Base-by-base conservation (phyloP, 768 basidiomycete genomes). In the Gymnopilus junonius region DNA sequence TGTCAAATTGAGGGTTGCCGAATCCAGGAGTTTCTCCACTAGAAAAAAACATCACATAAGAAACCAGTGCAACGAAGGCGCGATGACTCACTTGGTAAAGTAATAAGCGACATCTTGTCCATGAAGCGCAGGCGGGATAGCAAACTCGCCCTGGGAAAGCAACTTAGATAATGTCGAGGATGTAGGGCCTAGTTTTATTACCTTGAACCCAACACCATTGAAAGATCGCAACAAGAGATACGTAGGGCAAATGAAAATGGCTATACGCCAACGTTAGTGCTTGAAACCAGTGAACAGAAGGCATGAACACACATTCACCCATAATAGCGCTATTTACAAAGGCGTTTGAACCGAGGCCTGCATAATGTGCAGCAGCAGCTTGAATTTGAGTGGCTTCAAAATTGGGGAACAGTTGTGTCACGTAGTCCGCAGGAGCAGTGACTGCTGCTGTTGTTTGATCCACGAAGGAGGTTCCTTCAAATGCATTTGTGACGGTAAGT, bases 191-290 rank as follows among this genome's bases (percentile, higher is more conserved):
- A 15, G 4, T 6, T 8, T 5, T 2, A 61, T 57, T 46, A 75
- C 80, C 72, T 81, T 81, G 69, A 74, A 80, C 1, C 72, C 65
- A 10, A 64, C 65, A 8, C 62, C 64, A 21, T 56, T 59, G 67
- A 81, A 80, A 14, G 79, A 76, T 10, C 65, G 63, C 34, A 81
- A 61, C 5, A 81, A 55, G 63, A 68, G 77, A 63, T 83, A 83
- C 0, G 80, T 80, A 0, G 83, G 83, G 59, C 82, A 85, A 23
- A 76, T 74, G 48, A 83, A 82, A 39, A 83, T 82, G 4, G 81
- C 83, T 79, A n/a, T n/a, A 40, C 1, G 42, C 23, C 6, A 35
- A n/a, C 8, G 0, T 39, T 21, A 32, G 25, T 57, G 23, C 15
- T 10, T n/a, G n/a, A n/a, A n/a, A n/a, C n/a, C n/a, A n/a, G n/a